Evolutionary conservation across 2,329 filamentous ascomycete genomes (phyloP), one percentile per base, ranked within the genome.

Genomic region (Fusarium praegraminearum): DNA sequence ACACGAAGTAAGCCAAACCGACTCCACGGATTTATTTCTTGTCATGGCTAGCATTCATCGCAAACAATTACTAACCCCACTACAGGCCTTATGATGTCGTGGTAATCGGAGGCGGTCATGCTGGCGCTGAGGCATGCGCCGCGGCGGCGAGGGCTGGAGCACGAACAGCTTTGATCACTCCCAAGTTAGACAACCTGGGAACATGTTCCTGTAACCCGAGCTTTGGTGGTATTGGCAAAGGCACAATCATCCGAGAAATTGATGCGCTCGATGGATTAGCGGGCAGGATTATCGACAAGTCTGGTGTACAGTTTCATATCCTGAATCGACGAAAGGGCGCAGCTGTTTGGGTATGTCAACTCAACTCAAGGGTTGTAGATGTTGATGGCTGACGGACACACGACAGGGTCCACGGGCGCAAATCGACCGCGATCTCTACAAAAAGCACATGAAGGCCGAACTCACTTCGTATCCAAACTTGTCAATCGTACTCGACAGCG

Each of bases 161-260:
- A 51, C 90, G 90, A 74, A 98, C 96, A 43, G 95, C 92, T 3
- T 87, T 99, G 71, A 86, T 99, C 50, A 99, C 96, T 2, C 96
- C 95, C 3, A 93, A 92, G 64, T 80, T 93, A 61, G 90, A 94
- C 62, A 97, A 98, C 74, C 89, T 98, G 22, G 95, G 95, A 57
- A 93, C 96, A 32, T 98, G 95, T 82, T 98, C 94, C 36, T 98
- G 95, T 82, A 98, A 98, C 78, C 95, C 95, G 3, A 97, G 93
- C 69, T 97, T 99, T 77, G 96, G 96, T 40, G 96, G 96, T n/a
- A 98, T 99, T 73, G 96, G 96, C 45, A 99, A 99, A 79, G 96
- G 96, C 18, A 98, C 93, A 12, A 98, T 99, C 84, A 84, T 99
- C 52, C 90, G 95, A 43, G 96, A 99, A 80, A 91, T 99, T 33